Evolutionary conservation across 2,329 filamentous ascomycete species (phyloP).

Genomic region (Botrytis hyacinthi): DNA sequence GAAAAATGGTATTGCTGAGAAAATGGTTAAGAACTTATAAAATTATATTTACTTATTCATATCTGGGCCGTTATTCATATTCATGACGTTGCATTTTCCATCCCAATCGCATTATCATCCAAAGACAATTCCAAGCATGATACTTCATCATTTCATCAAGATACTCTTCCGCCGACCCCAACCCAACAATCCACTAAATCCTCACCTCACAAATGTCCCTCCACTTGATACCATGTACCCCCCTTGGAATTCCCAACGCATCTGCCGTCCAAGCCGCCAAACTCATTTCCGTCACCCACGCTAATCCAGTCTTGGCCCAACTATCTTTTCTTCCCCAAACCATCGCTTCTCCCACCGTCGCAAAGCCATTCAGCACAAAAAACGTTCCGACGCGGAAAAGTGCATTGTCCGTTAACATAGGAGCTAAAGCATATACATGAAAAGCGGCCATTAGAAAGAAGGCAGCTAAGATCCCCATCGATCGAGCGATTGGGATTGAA

Average conservation of each 20-base stretch:
- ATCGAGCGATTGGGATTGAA: constrained; percentile 38
- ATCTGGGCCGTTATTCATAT: neutral
- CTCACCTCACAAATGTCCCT: constrained; percentile 33
- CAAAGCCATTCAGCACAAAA: constrained; percentile 44
- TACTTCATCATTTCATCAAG: neutral
- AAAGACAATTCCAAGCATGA: neutral
- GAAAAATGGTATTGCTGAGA: neutral
- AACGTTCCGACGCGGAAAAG: constrained; percentile 41
- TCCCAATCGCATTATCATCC: neutral
- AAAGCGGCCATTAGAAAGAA: constrained; percentile 44
- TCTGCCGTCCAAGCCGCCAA: constrained; percentile 41
- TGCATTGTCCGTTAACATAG: constrained; percentile 38
- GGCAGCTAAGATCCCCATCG: constrained; percentile 40
- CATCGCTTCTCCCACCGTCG: constrained; percentile 37
- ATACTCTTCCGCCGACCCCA: neutral
- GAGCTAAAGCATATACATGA: constrained; percentile 42
- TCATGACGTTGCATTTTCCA: neutral
- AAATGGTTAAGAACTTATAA: neutral
- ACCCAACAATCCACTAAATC: neutral
- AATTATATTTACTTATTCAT: neutral
- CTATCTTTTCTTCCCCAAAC: constrained; percentile 41
- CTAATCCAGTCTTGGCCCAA: constrained; percentile 37
- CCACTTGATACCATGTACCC: constrained; percentile 38
- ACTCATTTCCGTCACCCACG: constrained; percentile 40
- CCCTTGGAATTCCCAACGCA: constrained; percentile 39